These are phyloP conservation scores for Pythium rhizo-oryzae DNA, from an alignment of 352 stramenopile species.

Conservation along the genomic window DNA sequence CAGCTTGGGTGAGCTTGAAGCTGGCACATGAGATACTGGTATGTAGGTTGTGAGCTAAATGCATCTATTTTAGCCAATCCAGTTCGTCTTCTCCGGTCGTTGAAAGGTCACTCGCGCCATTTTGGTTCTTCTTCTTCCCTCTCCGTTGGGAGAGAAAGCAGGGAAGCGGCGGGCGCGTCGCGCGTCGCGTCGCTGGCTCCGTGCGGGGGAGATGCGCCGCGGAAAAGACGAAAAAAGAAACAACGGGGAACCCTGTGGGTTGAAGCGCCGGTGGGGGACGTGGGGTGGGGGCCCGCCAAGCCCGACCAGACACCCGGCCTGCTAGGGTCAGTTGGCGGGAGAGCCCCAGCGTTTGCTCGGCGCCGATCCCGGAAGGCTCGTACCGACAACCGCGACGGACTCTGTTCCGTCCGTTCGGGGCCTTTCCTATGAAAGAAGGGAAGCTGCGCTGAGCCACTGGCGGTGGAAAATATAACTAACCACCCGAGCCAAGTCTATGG, in stretches of 20 bases:
- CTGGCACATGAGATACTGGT: too few species aligned
- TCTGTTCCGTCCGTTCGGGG: constrained; percentile 20
- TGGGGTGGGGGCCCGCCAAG: too few species aligned
- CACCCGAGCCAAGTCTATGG: constrained; percentile 7
- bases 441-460: constrained; percentile 17
- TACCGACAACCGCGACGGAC: background rate
- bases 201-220: background rate
- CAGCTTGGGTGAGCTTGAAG: background rate
- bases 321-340: constrained; percentile 11
- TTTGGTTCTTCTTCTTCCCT: background rate
- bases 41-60: constrained; percentile 2
- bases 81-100: background rate
- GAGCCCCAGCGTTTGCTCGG: too few species aligned
- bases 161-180: constrained; percentile 17
- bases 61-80: constrained; percentile 8
- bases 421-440: constrained; percentile 19
- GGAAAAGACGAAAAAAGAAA: constrained; percentile 9
- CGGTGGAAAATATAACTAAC: constrained; percentile 38
- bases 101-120: constrained; percentile 4
- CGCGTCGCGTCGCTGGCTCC: constrained; percentile 15
- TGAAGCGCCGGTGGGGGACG: too few species aligned
- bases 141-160: constrained; percentile 11
- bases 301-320: constrained; percentile 5
- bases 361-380: constrained; percentile 17
- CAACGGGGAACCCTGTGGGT: background rate